These are phyloP conservation scores for Groenewaldozyma sp. DNA, from an alignment of 1,139 yeast species.

Conservation along the genomic window DNA sequence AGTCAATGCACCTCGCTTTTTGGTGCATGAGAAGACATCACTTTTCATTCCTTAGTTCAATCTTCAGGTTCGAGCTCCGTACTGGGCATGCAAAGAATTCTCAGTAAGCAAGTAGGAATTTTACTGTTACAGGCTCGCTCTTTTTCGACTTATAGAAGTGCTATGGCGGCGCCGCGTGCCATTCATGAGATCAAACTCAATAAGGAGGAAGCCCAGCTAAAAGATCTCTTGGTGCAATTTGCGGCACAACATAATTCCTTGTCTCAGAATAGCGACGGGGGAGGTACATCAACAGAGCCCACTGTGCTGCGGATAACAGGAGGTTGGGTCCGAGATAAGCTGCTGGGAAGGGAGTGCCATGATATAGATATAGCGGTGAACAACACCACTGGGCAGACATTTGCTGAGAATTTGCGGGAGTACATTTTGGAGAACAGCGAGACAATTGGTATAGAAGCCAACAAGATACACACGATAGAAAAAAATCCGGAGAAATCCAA, in stretches of 20 bases:
- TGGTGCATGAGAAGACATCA: no score
- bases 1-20: no score
- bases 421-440: constrained; percentile 36
- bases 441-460: constrained; percentile 38
- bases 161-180: background rate
- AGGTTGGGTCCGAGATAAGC: constrained; percentile 97
- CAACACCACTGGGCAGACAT: constrained; percentile 72
- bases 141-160: background rate
- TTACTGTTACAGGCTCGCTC: no score
- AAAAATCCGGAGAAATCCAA: constrained; percentile 92
- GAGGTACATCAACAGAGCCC: constrained; percentile 14
- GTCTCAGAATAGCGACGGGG: constrained; percentile 8
- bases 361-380: constrained; percentile 92
- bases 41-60: no score
- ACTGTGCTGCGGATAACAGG: constrained; percentile 79
- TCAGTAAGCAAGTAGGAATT: no score
- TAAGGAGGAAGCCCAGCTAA: constrained; percentile 41
- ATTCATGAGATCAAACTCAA: constrained; percentile 31
- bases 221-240: constrained; percentile 33
- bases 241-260: constrained; percentile 15
- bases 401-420: constrained; percentile 56
- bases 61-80: no score
- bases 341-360: constrained; percentile 67
- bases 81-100: no score
- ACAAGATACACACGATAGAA: constrained; percentile 68